These are phyloP conservation scores for Ocimum tenuiflorum DNA, from an alignment of 257 asterid species.

Conservation along the genomic window DNA sequence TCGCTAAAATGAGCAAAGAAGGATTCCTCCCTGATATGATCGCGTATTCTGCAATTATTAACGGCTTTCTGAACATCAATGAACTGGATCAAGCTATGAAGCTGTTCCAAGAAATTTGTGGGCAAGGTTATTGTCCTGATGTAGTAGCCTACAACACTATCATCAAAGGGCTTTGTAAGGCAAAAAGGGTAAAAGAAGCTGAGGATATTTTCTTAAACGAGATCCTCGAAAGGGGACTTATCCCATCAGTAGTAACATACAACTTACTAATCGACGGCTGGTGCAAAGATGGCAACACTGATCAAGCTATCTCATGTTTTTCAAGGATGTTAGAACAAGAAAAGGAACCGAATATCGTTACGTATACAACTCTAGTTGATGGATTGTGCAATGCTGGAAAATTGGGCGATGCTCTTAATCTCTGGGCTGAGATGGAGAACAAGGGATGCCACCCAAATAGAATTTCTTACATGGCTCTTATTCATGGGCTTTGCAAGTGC, in stretches of 20 bases:
- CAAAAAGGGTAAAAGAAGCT: constrained; percentile 48
- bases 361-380: constrained; percentile 73
- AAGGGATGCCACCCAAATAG: constrained; percentile 56
- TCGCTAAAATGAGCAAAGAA: constrained; percentile 46
- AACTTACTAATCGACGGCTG: constrained; percentile 78
- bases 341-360: constrained; percentile 59
- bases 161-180: constrained; percentile 68
- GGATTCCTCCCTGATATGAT: constrained; percentile 74
- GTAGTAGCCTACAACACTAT: constrained; percentile 69
- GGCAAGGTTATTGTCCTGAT: constrained; percentile 66
- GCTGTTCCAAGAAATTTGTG: constrained; percentile 56
- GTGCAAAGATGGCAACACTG: constrained; percentile 61
- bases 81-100: constrained; percentile 49
- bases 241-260: constrained; percentile 82
- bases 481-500: constrained; percentile 87
- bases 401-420: constrained; percentile 50
- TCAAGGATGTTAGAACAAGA: constrained; percentile 50
- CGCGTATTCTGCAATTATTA: constrained; percentile 62
- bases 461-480: constrained; percentile 76
- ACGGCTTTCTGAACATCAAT: constrained; percentile 55
- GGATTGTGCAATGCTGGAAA: constrained; percentile 70
- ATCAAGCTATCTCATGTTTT: constrained; percentile 41
- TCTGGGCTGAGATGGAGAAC: constrained; percentile 60
- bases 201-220: constrained; percentile 48
- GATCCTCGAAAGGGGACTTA: constrained; percentile 60